Evolutionary conservation across 1,139 yeast species (phyloP), one percentile per base, ranked within the genome.

Genomic region (Insectozyma bohioensis): DNA sequence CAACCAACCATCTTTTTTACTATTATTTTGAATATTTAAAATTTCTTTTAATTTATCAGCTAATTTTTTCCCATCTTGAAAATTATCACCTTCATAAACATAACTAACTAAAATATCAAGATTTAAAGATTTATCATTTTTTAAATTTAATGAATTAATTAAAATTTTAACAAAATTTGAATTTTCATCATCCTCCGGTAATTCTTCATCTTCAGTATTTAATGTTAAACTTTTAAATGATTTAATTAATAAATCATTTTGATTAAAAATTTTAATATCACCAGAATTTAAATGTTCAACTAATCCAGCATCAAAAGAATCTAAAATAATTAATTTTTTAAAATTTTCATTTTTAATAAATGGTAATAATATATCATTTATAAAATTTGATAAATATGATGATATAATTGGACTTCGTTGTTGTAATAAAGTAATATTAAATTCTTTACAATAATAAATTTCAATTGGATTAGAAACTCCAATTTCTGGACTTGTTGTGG

Each of bases 11-110:
- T n/a, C n/a, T n/a, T n/a, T n/a, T 9, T 37, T 10, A 9, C 36
- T 11, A 3, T 26, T 12, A 12, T 26, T 21, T 17, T 40, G 43
- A 13, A 71, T 30, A 1, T 56, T 51, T 11, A 72, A 52, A 24
- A 52, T 55, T 20, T 52, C 52, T 20, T 52, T 54, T 24, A 67
- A 52, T 27, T 59, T 56, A 6, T 47, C 45, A 4, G 86, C 84
- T 41, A 85, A 61, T 9, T 58, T 49, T 35, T 67, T 69, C 1
- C 95, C 95, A 53, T 88, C 97, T 16, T 61, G 56, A 30, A 81
- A 75, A 54, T 90, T 90, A 56, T 88, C 97, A 19, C 97, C 97
- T 54, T 90, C 97, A 51, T 85, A 87, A 2, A 82, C 94, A 51
- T 70, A 80, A 12, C 77, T 65, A 12, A 67, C 66, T 24, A 72